Conservation (phyloP, 2,329 filamentous ascomycete genomes). For the Chaetomiaceae sp. region DNA sequence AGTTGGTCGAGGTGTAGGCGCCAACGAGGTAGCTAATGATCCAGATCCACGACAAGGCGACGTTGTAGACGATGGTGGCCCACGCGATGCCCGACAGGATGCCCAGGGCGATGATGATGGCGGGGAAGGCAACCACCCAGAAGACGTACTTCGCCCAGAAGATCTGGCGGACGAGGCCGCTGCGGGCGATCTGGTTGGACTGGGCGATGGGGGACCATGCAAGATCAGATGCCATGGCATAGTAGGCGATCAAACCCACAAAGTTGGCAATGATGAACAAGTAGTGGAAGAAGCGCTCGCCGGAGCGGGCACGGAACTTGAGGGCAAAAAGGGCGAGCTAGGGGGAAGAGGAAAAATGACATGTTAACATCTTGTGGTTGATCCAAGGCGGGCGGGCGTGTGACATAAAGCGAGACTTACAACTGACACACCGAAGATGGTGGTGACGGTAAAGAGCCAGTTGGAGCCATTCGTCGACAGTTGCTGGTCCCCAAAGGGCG, state of each 20-base stretch:
- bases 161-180: conserved; percentile 41
- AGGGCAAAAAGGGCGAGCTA: conserved; percentile 41
- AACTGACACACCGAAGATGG: conserved; percentile 45
- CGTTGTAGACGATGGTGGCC: conserved; percentile 50
- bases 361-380: too few relatives aligned
- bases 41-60: conserved; percentile 49
- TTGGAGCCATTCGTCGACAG: conserved; percentile 46
- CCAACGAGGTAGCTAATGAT: conserved; percentile 46
- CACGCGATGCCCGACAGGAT: conserved; percentile 51
- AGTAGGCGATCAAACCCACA: conserved; percentile 49
- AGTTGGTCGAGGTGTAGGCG: conserved; percentile 45
- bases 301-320: conserved; percentile 40
- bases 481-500: conserved; percentile 36
- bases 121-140: conserved; percentile 50
- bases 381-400: too few relatives aligned
- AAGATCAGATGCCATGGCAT: conserved; percentile 48
- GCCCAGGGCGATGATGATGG: conserved; percentile 43
- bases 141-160: conserved; percentile 55
- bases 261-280: conserved; percentile 48
- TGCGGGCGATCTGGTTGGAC: conserved; percentile 30
- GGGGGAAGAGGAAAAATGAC: too few relatives aligned
- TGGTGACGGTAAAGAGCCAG: conserved; percentile 54
- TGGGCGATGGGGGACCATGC: conserved; percentile 41
- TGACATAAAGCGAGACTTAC: conserved; percentile 36
- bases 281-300: conserved; percentile 55